Evolutionary conservation across 176 grass and related monocot genomes (phyloP).

Genomic region (Luzula sylvatica): DNA sequence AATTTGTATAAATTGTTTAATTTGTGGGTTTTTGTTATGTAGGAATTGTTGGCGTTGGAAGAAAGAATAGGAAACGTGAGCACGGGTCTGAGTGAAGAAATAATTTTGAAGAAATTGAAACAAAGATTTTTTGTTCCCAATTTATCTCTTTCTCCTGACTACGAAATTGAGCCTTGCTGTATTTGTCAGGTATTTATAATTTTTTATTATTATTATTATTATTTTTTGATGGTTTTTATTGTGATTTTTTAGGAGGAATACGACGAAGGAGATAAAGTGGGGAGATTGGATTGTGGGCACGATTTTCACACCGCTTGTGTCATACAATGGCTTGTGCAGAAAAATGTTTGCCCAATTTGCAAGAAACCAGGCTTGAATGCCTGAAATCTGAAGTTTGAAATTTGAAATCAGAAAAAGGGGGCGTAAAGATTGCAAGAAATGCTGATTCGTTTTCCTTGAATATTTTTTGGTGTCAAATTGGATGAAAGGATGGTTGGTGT

Average conservation of each 20-base stretch:
- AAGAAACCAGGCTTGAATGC: neutral
- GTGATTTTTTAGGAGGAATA: slow-evolving; percentile 10
- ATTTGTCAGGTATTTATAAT: slow-evolving; percentile 59
- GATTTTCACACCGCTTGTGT: slow-evolving; percentile 5
- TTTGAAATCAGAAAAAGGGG: no score
- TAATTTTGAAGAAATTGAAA: slow-evolving; percentile 35
- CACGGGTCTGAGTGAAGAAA: slow-evolving; percentile 45
- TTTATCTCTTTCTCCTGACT: slow-evolving; percentile 38
- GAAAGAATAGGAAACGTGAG: slow-evolving; percentile 74
- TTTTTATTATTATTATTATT: no score
- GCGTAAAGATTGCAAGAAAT: neutral
- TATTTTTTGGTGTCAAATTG: neutral
- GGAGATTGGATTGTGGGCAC: slow-evolving; percentile 10
- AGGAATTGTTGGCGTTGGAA: slow-evolving; percentile 60
- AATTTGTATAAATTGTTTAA: no score
- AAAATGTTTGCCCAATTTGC: slow-evolving; percentile 10
- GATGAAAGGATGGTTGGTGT: neutral
- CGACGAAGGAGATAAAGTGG: neutral
- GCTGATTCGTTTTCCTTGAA: neutral
- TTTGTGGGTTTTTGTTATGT: slow-evolving; percentile 15
- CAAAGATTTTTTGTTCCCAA: slow-evolving; percentile 9
- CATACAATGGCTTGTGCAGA: slow-evolving; percentile 2
- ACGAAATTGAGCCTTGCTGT: slow-evolving; percentile 55
- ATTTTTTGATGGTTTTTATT: neutral
- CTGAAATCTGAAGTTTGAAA: neutral